Percentiles rank a stretch among this genome's conserved stretches.
phyloP scores from a whole-genome alignment of 306 rosid species.

The Lablab purpureus region DNA sequence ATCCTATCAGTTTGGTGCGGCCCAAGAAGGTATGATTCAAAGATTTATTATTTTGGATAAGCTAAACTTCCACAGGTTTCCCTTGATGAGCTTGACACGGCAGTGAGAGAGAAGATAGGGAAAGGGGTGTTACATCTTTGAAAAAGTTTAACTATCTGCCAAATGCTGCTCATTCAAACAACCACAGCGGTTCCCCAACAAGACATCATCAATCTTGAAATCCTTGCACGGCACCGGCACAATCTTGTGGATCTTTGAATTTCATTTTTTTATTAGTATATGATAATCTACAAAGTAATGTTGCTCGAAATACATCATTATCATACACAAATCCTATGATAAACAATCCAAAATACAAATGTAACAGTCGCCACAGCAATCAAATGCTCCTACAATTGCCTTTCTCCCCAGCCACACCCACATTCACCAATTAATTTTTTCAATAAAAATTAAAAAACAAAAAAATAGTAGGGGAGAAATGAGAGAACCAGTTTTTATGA shows the following conservation, averaged over 20 bases:
- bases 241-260: neutral
- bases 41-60: neutral
- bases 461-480: neutral
- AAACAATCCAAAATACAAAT: conserved; percentile 12
- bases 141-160: neutral
- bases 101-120: neutral
- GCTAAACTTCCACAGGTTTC: neutral
- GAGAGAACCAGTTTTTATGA: conserved; percentile 24
- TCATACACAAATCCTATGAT: conserved; percentile 18
- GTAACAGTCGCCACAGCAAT: conserved; percentile 33
- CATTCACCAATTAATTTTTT: neutral
- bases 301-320: neutral
- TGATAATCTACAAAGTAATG: conserved; percentile 30
- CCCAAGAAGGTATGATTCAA: neutral
- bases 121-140: neutral
- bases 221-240: conserved; percentile 45
- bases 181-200: neutral
- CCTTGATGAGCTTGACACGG: neutral
- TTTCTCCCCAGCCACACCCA: neutral
- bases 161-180: neutral
- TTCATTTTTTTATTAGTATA: conserved; percentile 13
- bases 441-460: neutral
- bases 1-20: neutral
- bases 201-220: neutral
- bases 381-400: neutral